A percentile compares a stretch with the other conserved stretches of the same genome.
phyloP scores from a whole-genome alignment of 345 rosid species.

The Populus tremula region DNA sequence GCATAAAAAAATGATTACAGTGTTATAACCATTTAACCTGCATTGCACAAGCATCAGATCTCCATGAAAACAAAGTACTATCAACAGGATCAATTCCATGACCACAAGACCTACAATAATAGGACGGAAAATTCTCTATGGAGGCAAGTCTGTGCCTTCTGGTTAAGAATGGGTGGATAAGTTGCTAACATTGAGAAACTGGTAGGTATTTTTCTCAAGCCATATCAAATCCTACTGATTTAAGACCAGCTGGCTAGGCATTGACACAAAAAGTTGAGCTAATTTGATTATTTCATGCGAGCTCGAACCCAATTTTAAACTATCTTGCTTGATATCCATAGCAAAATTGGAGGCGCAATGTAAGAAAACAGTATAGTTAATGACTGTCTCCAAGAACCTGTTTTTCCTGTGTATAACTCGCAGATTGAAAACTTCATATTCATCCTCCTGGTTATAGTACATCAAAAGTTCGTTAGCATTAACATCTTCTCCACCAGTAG shows the following conservation, averaged over 20 bases:
- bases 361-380: conserved; percentile 2
- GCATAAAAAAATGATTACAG: conserved; percentile 21
- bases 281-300: not conserved
- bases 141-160: conserved; percentile 1
- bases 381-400: conserved; percentile 42
- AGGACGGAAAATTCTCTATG: not conserved
- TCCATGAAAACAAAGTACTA: conserved; percentile 7
- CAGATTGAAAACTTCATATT: conserved; percentile 73
- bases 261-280: not conserved
- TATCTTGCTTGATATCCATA: not conserved
- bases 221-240: not conserved
- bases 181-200: not conserved
- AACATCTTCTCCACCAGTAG: conserved; percentile 35
- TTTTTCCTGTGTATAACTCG: conserved; percentile 89
- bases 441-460: conserved; percentile 46
- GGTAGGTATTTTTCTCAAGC: not conserved
- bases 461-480: conserved; percentile 47
- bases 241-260: not conserved
- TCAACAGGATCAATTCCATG: not conserved
- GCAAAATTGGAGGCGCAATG: not conserved
- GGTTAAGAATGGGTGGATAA: not conserved
- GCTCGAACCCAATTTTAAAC: not conserved
- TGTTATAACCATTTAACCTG: conserved; percentile 14
- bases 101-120: not conserved
- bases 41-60: conserved; percentile 13